Evolutionary conservation across 306 rosid genomes (phyloP), one percentile per base, ranked within the genome.

Genomic region (Acacia melanoxylon): DNA sequence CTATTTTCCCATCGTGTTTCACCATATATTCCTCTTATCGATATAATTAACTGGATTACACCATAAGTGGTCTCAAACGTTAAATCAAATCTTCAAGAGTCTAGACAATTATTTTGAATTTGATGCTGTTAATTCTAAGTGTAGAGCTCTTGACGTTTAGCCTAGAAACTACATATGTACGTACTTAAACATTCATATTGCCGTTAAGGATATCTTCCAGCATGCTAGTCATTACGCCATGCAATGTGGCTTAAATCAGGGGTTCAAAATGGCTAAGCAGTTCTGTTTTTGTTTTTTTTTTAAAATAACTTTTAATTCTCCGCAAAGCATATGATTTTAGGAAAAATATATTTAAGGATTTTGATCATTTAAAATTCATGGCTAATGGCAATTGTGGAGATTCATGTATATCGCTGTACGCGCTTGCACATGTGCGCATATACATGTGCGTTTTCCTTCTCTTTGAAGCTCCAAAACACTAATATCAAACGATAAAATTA

Each of bases 21-120:
- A 45, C 81, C 79, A 86, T 79, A 83, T 83, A 84, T 86, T 83
- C 85, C 14, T 78, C 79, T 44, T 51, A 75, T 68, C 66, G 81
- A 68, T 45, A 77, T 81, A 19, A 35, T 22, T 29, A 29, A n/a
- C n/a, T 33, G 22, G 42, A 29, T 4, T 65, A 2, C 3, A 29
- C 42, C 46, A 35, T 4, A 35, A 4, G 7, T 35, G 6, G 7
- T 63, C 40, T 19, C 19, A 48, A 48, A 48, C 1, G 19, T 15
- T 4, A 48, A 13, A 62, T 62, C 35, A 25, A 35, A 27, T 11
- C 19, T 11, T 25, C 68, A 25, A 15, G 54, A 15, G 6, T 15
- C 54, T 4, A 62, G 37, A 25, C 41, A 27, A 15, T 29, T 31
- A 29, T 63, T 29, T 63, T 63, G 17, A 27, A 68, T 68, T 37